Percentiles rank a stretch among this genome's conserved stretches.
Conservation (phyloP, 2,329 filamentous ascomycete species). For the Colletotrichum sojae region DNA sequence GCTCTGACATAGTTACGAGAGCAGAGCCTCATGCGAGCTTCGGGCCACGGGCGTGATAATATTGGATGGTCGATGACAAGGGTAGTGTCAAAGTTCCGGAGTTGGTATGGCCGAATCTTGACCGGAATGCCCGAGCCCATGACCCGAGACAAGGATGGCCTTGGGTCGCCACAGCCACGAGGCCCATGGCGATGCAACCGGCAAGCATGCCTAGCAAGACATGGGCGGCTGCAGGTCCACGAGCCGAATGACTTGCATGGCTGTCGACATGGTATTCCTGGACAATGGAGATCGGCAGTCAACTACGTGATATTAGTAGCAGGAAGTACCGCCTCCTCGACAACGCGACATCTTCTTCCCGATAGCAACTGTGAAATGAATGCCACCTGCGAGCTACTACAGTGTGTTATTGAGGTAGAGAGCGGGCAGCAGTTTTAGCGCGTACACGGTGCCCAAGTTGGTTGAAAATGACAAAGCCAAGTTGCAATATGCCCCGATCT, state of each 20-base stretch:
- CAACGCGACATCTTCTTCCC: no score
- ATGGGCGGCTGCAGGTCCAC: not conserved
- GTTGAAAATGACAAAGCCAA: not conserved
- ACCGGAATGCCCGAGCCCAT: constrained; percentile 33
- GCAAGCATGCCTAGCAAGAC: not conserved
- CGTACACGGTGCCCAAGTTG: not conserved
- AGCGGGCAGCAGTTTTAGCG: no score
- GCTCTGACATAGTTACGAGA: not conserved
- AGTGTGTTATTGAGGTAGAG: no score
- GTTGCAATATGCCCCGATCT: not conserved
- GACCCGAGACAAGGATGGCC: constrained; percentile 14
- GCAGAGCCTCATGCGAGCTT: constrained; percentile 38
- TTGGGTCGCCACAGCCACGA: constrained; percentile 1
- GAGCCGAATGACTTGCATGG: constrained; percentile 21
- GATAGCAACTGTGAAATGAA: no score
- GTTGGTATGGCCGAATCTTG: constrained; percentile 35
- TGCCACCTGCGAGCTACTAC: no score
- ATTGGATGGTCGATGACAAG: constrained; percentile 8
- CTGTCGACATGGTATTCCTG: constrained; percentile 7
- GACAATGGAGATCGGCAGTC: no score
- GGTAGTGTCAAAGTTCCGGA: constrained; percentile 32
- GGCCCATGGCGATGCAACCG: constrained; percentile 8
- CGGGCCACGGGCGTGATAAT: constrained; percentile 15
- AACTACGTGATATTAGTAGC: not conserved
- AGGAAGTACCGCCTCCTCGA: no score